These are phyloP conservation scores for Chlorella variabilis DNA, from an alignment of 163 green algal species.

Conservation along the genomic window DNA sequence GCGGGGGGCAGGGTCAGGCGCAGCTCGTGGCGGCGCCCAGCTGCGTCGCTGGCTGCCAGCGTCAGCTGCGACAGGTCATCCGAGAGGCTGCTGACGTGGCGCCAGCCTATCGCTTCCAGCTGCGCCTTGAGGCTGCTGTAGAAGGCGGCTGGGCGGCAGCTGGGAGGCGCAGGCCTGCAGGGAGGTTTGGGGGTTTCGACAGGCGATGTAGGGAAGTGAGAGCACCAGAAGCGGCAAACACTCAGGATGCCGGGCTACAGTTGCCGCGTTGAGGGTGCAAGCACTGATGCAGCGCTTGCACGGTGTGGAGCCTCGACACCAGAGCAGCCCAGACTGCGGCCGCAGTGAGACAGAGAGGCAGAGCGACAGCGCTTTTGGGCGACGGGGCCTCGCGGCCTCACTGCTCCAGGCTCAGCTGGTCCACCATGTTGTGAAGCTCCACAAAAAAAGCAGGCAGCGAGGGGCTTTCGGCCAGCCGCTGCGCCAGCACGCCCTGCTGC, in stretches of 20 bases:
- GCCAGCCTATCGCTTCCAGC: slow-evolving; percentile 30
- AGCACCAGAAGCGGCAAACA: too few relatives aligned
- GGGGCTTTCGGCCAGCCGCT: slow-evolving; percentile 25
- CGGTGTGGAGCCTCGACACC: too few relatives aligned
- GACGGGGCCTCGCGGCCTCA: too few relatives aligned
- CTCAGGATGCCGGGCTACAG: too few relatives aligned
- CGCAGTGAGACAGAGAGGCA: too few relatives aligned
- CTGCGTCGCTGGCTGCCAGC: slow-evolving; percentile 6
- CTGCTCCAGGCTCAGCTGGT: slow-evolving; percentile 13
- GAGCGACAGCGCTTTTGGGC: too few relatives aligned
- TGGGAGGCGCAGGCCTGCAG: neutral
- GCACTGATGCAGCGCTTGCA: too few relatives aligned
- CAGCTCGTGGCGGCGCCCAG: slow-evolving; percentile 31
- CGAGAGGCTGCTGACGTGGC: slow-evolving; percentile 3
- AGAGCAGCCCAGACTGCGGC: too few relatives aligned
- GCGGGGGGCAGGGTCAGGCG: slow-evolving; percentile 22
- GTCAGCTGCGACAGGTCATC: slow-evolving; percentile 38
- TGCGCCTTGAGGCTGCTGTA: slow-evolving; percentile 19
- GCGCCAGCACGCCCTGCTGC: slow-evolving; percentile 13
- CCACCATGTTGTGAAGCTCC: slow-evolving; percentile 41
- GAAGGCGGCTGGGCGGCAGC: slow-evolving; percentile 17
- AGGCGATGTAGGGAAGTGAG: neutral
- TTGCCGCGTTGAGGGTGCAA: too few relatives aligned
- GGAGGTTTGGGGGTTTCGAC: neutral
- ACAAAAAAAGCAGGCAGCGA: slow-evolving; percentile 34